These are phyloP conservation scores for Suhomyces yuchorum DNA, from an alignment of 1,139 yeast species.

Conservation along the genomic window DNA sequence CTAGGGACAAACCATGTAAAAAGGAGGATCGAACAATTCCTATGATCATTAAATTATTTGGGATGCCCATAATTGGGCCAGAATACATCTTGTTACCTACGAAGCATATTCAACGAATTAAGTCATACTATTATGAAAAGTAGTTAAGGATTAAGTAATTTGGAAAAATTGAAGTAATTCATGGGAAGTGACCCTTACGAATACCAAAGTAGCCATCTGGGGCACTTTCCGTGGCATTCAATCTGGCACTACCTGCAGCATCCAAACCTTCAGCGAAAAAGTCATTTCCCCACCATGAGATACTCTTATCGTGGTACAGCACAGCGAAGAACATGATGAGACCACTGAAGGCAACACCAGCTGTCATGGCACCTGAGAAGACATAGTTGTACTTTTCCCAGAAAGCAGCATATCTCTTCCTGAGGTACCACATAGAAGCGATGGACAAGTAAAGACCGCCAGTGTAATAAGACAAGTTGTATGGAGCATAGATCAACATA, in stretches of 20 bases:
- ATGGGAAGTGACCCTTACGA: conserved; percentile 18
- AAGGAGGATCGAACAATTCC: too few species aligned
- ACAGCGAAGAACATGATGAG: conserved; percentile 26
- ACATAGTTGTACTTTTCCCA: conserved; percentile 25
- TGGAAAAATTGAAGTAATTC: background rate
- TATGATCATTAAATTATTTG: too few species aligned
- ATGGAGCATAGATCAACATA: conserved; percentile 19
- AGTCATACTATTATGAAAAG: background rate
- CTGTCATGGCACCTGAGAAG: conserved; percentile 21
- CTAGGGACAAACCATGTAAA: too few species aligned
- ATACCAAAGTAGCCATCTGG: conserved; percentile 25
- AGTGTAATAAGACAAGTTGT: conserved; percentile 22
- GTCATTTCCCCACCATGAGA: conserved; percentile 25
- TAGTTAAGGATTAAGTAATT: background rate
- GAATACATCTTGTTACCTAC: too few species aligned
- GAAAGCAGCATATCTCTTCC: conserved; percentile 19
- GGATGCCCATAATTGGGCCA: too few species aligned
- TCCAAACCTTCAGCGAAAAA: conserved; percentile 19
- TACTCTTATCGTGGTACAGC: conserved; percentile 20
- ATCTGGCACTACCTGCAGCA: conserved; percentile 6
- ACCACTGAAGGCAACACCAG: conserved; percentile 24
- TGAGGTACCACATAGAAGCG: conserved; percentile 22
- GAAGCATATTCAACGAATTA: background rate
- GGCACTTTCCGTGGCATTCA: conserved; percentile 13
- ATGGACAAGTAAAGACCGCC: conserved; percentile 20